phyloP scores from a whole-genome alignment of 2,329 filamentous ascomycete species.

The Aspergillus awamori region DNA sequence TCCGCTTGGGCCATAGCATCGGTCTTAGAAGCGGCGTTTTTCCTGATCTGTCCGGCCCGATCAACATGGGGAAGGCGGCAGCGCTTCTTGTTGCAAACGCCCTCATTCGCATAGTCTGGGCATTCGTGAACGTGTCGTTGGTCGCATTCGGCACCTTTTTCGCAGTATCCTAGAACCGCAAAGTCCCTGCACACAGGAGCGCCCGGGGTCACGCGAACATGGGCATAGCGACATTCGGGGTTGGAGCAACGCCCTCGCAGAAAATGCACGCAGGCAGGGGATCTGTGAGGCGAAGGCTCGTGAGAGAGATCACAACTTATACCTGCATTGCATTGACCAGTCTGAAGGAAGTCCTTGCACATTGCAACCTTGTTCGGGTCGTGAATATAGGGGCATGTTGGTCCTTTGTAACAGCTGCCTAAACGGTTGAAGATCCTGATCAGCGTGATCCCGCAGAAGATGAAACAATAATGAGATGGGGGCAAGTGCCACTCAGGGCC shows the following conservation, averaged over 20 bases:
- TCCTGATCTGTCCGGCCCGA: slow-evolving; percentile 76
- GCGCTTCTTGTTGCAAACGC: slow-evolving; percentile 75
- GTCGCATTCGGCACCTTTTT: slow-evolving; percentile 73
- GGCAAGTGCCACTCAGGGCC: slow-evolving; percentile 18
- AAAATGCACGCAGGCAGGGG: slow-evolving; percentile 87
- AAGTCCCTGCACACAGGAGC: slow-evolving; percentile 84
- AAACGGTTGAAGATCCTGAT: slow-evolving; percentile 43
- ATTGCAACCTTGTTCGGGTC: slow-evolving; percentile 84
- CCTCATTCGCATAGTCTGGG: slow-evolving; percentile 91
- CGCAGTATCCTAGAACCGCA: slow-evolving; percentile 85
- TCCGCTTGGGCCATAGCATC: slow-evolving; percentile 52
- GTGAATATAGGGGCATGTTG: slow-evolving; percentile 77
- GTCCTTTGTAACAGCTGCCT: slow-evolving; percentile 86
- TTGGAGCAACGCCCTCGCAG: slow-evolving; percentile 89
- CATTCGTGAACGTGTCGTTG: slow-evolving; percentile 91
- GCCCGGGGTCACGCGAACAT: slow-evolving; percentile 74
- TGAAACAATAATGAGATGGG: slow-evolving; percentile 24
- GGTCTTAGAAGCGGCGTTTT: slow-evolving; percentile 51
- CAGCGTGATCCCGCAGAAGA: slow-evolving; percentile 10
- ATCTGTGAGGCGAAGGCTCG: slow-evolving; percentile 78
- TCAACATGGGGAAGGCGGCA: slow-evolving; percentile 88
- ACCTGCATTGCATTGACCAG: slow-evolving; percentile 75
- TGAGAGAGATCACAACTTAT: slow-evolving; percentile 88
- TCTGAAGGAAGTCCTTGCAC: slow-evolving; percentile 84
- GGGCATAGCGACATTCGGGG: slow-evolving; percentile 80